These are phyloP conservation scores for Ophiosphaerella korrae DNA, from an alignment of 2,329 filamentous ascomycete genomes.

Conservation along the genomic window DNA sequence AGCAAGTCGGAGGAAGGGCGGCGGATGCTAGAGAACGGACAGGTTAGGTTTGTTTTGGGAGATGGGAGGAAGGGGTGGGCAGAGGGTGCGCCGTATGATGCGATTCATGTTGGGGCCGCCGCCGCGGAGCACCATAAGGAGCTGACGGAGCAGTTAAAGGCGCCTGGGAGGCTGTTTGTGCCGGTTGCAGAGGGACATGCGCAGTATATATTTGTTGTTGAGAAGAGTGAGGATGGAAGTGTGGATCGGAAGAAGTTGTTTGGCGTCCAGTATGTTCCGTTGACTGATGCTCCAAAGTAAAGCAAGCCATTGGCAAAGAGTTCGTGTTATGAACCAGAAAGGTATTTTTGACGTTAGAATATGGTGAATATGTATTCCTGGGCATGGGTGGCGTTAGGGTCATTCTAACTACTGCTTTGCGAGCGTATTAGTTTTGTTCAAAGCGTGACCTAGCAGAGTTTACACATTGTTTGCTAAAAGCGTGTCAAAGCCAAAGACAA, in stretches of 20 bases:
- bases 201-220: conserved; percentile 75
- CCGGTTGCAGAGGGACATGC: conserved; percentile 64
- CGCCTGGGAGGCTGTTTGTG: conserved; percentile 81
- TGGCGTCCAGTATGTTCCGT: conserved; percentile 76
- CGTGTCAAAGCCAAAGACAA: too few relatives aligned
- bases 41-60: conserved; percentile 72
- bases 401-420: too few relatives aligned
- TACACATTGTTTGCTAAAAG: too few relatives aligned
- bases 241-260: conserved; percentile 63
- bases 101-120: conserved; percentile 92
- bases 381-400: too few relatives aligned
- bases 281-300: conserved; percentile 68
- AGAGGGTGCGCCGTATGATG: conserved; percentile 72
- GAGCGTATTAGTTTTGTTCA: too few relatives aligned
- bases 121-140: conserved; percentile 73
- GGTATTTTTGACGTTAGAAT: too few relatives aligned
- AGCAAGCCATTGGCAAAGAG: background rate
- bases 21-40: conserved; percentile 66
- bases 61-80: conserved; percentile 62
- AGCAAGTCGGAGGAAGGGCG: conserved; percentile 52
- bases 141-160: conserved; percentile 76
- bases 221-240: conserved; percentile 70
- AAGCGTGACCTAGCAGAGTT: too few relatives aligned
- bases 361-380: too few relatives aligned
- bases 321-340: too few relatives aligned